Evolutionary conservation across 768 basidiomycete species (phyloP).

Genomic region (Kockovaella imperatae): DNA sequence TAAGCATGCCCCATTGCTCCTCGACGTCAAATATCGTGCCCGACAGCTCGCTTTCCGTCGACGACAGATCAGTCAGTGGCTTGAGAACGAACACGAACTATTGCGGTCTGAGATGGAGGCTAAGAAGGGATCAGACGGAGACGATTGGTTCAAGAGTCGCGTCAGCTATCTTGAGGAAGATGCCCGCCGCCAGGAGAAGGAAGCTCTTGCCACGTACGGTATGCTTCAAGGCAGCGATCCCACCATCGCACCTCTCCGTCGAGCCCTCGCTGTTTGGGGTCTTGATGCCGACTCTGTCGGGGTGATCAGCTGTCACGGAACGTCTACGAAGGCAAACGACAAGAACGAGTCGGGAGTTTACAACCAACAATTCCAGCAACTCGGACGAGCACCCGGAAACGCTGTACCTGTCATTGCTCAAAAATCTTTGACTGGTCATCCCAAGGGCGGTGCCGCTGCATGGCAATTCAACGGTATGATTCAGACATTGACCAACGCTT

Average conservation of each 20-base stretch:
- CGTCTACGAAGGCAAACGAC: slow-evolving; percentile 60
- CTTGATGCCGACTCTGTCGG: slow-evolving; percentile 84
- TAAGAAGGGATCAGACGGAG: slow-evolving; percentile 48
- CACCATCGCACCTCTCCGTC: slow-evolving; percentile 79
- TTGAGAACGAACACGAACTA: slow-evolving; percentile 75
- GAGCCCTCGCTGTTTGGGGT: slow-evolving; percentile 95
- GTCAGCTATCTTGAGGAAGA: slow-evolving; percentile 82
- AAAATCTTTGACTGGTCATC: slow-evolving; percentile 93
- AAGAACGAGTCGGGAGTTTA: slow-evolving; percentile 96
- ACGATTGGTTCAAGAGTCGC: slow-evolving; percentile 66
- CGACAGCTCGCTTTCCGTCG: slow-evolving; percentile 95
- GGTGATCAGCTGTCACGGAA: slow-evolving; percentile 48
- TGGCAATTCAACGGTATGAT: slow-evolving; percentile 92
- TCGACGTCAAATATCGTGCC: slow-evolving; percentile 78
- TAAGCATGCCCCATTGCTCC: slow-evolving; percentile 67
- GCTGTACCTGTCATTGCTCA: slow-evolving; percentile 97
- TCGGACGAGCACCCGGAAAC: slow-evolving; percentile 85
- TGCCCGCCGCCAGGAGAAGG: slow-evolving; percentile 82
- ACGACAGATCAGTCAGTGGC: slow-evolving; percentile 89
- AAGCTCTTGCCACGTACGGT: slow-evolving; percentile 84
- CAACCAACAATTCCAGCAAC: slow-evolving; percentile 85
- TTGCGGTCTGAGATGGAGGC: slow-evolving; percentile 67
- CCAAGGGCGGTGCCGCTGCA: slow-evolving; percentile 97
- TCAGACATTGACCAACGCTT: slow-evolving; percentile 73
- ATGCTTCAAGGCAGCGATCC: slow-evolving; percentile 87